Percentiles rank a stretch among this genome's conserved stretches.
Conservation (phyloP, 495 filamentous ascomycete genomes). For the Tuber indicum region DNA sequence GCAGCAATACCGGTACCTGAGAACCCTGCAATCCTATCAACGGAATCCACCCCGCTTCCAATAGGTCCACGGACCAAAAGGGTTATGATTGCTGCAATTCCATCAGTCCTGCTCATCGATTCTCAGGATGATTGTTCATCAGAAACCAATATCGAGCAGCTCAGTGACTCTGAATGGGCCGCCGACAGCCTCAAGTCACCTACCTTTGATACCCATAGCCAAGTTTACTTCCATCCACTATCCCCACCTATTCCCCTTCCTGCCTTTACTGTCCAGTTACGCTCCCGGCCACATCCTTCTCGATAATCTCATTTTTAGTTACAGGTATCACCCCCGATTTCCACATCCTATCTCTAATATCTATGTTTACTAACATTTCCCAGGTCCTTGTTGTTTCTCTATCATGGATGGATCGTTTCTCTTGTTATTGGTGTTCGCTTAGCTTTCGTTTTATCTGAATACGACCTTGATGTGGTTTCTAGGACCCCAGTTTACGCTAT, state of each 20-base stretch:
- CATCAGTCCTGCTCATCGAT: background rate
- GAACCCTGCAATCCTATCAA: no score
- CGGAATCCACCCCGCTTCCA: no score
- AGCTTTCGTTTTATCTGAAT: background rate
- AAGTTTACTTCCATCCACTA: background rate
- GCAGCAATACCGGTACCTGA: no score
- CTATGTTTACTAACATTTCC: background rate
- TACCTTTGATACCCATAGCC: background rate
- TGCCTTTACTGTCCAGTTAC: background rate
- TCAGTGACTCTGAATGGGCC: background rate
- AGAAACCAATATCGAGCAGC: background rate
- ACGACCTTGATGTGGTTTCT: background rate
- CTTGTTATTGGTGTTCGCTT: background rate
- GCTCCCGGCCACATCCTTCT: background rate
- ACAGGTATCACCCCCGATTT: background rate
- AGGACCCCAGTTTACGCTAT: background rate
- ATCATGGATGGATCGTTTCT: background rate
- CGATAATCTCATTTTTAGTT: background rate
- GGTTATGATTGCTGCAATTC: background rate
- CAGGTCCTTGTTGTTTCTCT: background rate
- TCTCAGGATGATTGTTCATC: background rate
- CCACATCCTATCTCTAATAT: background rate
- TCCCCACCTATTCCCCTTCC: background rate
- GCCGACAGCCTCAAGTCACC: background rate
- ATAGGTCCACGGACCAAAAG: background rate